Percentiles rank a stretch among this genome's conserved stretches.
Conservation (phyloP, 345 rosid species). For the Brassica nigra region DNA sequence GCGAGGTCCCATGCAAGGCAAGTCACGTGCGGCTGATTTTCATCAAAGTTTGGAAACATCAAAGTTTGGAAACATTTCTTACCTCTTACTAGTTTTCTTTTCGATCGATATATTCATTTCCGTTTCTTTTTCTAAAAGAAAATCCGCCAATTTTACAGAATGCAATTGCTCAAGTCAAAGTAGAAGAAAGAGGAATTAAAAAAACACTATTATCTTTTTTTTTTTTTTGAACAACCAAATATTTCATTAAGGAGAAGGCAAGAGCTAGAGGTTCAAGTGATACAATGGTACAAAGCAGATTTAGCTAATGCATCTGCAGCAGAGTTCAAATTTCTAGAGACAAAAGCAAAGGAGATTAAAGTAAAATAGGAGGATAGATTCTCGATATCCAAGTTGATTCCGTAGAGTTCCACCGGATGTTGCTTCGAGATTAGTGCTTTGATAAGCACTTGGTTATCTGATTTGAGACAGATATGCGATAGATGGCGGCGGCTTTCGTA, state of each 20-base stretch:
- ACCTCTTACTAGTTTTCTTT: not conserved
- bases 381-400: not conserved
- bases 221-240: too few relatives aligned
- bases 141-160: not conserved
- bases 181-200: not conserved
- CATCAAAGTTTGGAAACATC: constrained; percentile 56
- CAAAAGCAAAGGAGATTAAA: too few relatives aligned
- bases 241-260: too few relatives aligned
- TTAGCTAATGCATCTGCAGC: not conserved
- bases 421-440: not conserved
- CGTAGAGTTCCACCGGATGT: not conserved
- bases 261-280: not conserved
- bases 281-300: not conserved
- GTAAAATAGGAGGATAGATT: not conserved
- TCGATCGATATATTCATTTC: not conserved
- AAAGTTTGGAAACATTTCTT: constrained; percentile 45
- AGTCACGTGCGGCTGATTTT: constrained; percentile 53
- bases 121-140: not conserved
- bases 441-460: not conserved
- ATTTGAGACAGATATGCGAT: not conserved
- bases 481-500: not conserved
- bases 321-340: not conserved
- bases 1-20: constrained; percentile 43
- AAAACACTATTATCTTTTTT: too few relatives aligned
- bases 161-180: constrained; percentile 18